Base-by-base conservation (phyloP, 805 yeast genomes). In the Wickerhamomyces alni region DNA sequence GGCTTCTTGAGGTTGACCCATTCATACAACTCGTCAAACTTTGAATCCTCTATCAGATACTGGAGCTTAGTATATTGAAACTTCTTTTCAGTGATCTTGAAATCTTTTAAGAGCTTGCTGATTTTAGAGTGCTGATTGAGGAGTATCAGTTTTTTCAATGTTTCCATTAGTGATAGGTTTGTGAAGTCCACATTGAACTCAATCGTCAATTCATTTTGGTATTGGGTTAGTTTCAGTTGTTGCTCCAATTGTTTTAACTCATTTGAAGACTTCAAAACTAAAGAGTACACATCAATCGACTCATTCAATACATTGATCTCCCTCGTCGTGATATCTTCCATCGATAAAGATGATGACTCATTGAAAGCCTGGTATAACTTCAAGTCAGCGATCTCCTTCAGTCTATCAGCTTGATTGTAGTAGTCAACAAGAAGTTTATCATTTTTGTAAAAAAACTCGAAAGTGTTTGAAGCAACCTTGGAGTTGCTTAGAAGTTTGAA, bases 351-450 rank as follows among this genome's bases (percentile, higher is more conserved):
- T 17, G 40, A 19, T 16, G 38, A 33, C 8, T 51, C 38, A 17
- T 31, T 31, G 25, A 31, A 31, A 13, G 61, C 52, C 9, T 51
- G 59, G 10, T 42, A 36, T 24, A 77, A 50, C 4, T 72, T 59
- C 28, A 70, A 50, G 35, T 65, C 61, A 3, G 77, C 72, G 35
- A 70, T 53, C 3, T 73, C 80, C 6, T 66, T 47, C 15, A 70
- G 63, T 15, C 71, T 63, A 48, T 84, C 94, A 35, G 77, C 80
- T 49, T 83, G 88, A 46, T 78, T 75, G 47, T 69, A 77, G 47
- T 69, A 81, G 46, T 78, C 82, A 43, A 64, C 65, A 4, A 80
- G 57, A 12, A 71, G 51, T 17, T 65, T 66, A 2, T 47, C 41
- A 37, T 72, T 67, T 19, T 54, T 29, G 46, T 67, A 51, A 55